These are phyloP conservation scores for Didymella exigua DNA, from an alignment of 2,329 filamentous ascomycete genomes.

Conservation along the genomic window DNA sequence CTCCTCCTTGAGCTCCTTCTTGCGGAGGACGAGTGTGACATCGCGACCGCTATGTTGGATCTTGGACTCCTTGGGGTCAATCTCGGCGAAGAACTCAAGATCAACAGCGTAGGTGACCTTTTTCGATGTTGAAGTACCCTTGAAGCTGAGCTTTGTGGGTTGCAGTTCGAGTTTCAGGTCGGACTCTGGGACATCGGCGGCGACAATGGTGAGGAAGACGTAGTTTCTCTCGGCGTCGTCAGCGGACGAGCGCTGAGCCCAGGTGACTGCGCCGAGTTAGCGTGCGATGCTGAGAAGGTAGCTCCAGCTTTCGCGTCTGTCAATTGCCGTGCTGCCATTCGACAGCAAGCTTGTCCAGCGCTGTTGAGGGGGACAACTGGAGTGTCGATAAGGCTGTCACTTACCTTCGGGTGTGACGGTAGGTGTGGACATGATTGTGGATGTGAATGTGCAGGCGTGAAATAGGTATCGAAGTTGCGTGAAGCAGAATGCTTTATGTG, in stretches of 20 bases:
- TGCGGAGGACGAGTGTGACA: constrained; percentile 87
- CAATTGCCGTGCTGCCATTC: constrained; percentile 1
- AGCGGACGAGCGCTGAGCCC: constrained; percentile 92
- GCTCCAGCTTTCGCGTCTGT: not conserved
- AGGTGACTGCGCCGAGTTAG: constrained; percentile 71
- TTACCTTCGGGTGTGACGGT: constrained; percentile 50
- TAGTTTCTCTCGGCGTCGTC: constrained; percentile 86
- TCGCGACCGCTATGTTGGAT: constrained; percentile 87
- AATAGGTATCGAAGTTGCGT: constrained; percentile 1
- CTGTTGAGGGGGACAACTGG: not conserved
- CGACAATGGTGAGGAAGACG: constrained; percentile 89
- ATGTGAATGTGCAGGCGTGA: constrained; percentile 3
- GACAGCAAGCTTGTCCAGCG: constrained; percentile 2
- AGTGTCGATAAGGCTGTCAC: constrained; percentile 35
- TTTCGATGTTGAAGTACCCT: constrained; percentile 79
- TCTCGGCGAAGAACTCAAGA: constrained; percentile 87
- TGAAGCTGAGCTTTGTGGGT: constrained; percentile 77
- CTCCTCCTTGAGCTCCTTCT: constrained; percentile 94
- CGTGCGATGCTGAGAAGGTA: not conserved
- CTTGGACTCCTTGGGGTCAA: constrained; percentile 83
- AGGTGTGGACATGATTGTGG: constrained; percentile 31
- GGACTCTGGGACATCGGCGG: constrained; percentile 78
- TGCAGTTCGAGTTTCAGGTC: constrained; percentile 84
- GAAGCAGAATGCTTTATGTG: constrained; percentile 6
- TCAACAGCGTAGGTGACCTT: constrained; percentile 87